Evolutionary conservation across 1,139 yeast genomes (phyloP).

Genomic region (Blastobotrys elegans): DNA sequence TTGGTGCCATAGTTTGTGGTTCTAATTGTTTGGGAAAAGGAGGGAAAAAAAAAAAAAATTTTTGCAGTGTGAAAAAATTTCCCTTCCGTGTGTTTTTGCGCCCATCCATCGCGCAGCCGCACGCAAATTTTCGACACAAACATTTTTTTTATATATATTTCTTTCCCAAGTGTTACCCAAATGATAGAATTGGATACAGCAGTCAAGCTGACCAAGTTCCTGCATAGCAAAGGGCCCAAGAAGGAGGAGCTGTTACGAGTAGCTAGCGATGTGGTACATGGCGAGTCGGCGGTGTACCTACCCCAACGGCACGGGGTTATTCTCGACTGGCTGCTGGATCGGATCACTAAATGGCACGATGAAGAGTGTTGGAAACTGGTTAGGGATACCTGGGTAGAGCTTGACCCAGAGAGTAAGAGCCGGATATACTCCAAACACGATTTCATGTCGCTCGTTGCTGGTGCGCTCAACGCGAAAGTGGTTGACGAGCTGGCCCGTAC

Average conservation of each 20-base stretch:
- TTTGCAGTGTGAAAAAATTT: conserved; percentile 1
- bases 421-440: conserved; percentile 20
- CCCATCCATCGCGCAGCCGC: conserved; percentile 8
- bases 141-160: no score
- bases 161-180: neutral
- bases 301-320: conserved; percentile 61
- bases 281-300: conserved; percentile 42
- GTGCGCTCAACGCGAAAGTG: conserved; percentile 14
- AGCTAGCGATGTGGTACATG: conserved; percentile 42
- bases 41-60: neutral
- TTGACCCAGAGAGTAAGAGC: conserved; percentile 15
- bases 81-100: neutral
- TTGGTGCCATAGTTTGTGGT: conserved; percentile 2
- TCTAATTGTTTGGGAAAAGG: neutral
- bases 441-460: conserved; percentile 17
- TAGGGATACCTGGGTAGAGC: conserved; percentile 5
- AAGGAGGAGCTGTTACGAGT: conserved; percentile 39
- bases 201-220: conserved; percentile 57
- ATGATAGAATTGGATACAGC: conserved; percentile 38
- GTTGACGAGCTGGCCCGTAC: neutral
- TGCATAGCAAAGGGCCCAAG: conserved; percentile 52
- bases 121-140: neutral
- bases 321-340: conserved; percentile 61
- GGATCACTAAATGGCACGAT: conserved; percentile 38
- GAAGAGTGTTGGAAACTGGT: conserved; percentile 8